These are phyloP conservation scores for Millerozyma miso DNA, from an alignment of 805 yeast species.

Conservation along the genomic window DNA sequence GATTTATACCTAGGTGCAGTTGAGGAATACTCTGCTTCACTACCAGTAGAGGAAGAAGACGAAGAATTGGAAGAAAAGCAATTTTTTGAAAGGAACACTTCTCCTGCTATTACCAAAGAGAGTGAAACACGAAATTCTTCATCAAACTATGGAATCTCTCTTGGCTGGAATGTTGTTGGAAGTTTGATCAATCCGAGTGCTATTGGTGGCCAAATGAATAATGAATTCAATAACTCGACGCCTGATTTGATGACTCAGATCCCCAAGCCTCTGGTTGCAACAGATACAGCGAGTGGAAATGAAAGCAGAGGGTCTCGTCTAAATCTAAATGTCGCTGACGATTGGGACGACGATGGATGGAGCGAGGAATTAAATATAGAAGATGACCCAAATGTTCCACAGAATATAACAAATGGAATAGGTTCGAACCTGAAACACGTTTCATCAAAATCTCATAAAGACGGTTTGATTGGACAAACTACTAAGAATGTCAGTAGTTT, in stretches of 20 bases:
- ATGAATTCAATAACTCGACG: constrained; percentile 33
- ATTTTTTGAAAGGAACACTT: constrained; percentile 27
- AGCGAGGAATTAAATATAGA: constrained; percentile 10
- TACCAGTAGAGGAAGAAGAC: constrained; percentile 32
- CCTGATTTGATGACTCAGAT: constrained; percentile 25
- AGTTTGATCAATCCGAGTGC: constrained; percentile 27
- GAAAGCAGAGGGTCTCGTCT: background rate
- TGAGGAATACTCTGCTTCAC: constrained; percentile 32
- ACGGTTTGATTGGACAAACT: constrained; percentile 1
- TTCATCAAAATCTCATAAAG: constrained; percentile 1
- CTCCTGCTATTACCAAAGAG: constrained; percentile 5
- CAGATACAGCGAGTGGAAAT: background rate
- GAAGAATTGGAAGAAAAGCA: constrained; percentile 38
- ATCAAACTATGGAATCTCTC: constrained; percentile 11
- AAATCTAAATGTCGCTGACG: constrained; percentile 9
- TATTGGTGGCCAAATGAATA: constrained; percentile 30
- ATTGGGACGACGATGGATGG: constrained; percentile 23
- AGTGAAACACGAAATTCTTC: constrained; percentile 3
- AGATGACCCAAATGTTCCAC: constrained; percentile 4
- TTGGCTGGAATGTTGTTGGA: constrained; percentile 37
- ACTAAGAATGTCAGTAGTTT: constrained; percentile 14
- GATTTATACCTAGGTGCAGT: constrained; percentile 47
- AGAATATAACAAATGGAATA: background rate
- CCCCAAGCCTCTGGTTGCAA: background rate
- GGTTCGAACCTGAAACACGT: background rate